Percentiles rank a stretch among this genome's conserved stretches.
phyloP scores from a whole-genome alignment of 208 protist genomes.

The Crithidia thermophila region DNA sequence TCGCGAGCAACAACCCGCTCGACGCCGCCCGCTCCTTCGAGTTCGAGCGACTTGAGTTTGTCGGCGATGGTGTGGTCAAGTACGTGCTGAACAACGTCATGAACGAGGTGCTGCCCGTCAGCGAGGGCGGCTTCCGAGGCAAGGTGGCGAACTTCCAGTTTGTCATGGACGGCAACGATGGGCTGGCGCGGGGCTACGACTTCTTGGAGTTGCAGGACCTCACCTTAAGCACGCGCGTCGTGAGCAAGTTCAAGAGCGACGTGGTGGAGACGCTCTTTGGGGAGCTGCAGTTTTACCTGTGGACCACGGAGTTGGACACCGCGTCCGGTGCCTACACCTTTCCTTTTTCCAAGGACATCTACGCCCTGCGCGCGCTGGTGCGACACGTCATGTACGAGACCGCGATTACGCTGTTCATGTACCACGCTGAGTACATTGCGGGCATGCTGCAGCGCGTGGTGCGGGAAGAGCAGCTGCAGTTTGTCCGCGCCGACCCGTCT shows the following conservation, averaged over 20 bases:
- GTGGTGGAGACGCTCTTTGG: conserved; percentile 90
- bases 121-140: conserved; percentile 72
- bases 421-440: conserved; percentile 68
- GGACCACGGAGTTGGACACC: conserved; percentile 65
- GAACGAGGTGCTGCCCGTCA: conserved; percentile 62
- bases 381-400: conserved; percentile 85
- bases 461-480: conserved; percentile 76
- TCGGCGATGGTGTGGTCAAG: conserved; percentile 90
- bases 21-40: conserved; percentile 73
- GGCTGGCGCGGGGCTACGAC: conserved; percentile 83
- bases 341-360: conserved; percentile 70
- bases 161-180: conserved; percentile 91
- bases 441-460: conserved; percentile 69
- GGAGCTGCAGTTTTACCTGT: conserved; percentile 85
- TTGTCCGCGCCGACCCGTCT: conserved; percentile 55
- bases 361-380: conserved; percentile 70
- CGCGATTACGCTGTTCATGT: conserved; percentile 84
- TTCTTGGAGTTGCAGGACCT: conserved; percentile 79
- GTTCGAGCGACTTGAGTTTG: conserved; percentile 89
- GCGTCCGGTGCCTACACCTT: conserved; percentile 44
- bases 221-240: conserved; percentile 68
- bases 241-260: conserved; percentile 93
- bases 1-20: conserved; percentile 22
- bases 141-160: conserved; percentile 78
- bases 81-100: conserved; percentile 83